Evolutionary conservation across 768 basidiomycete species (phyloP), one percentile per base, ranked within the genome.

Genomic region (Xerocomellus chrysenteron): DNA sequence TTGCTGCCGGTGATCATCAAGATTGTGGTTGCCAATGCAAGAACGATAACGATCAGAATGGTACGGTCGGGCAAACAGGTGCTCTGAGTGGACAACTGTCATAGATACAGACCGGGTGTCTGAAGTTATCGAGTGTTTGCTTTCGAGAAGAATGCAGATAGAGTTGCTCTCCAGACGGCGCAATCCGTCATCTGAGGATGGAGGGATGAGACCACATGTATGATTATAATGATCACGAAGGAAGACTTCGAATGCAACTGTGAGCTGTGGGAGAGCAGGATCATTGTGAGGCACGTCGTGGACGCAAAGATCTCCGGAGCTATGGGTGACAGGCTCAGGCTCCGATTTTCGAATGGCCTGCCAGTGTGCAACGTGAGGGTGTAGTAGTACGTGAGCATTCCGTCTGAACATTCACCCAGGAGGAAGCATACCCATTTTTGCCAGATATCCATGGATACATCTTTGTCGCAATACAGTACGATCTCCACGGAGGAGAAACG

Each of bases 401-500:
- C 7, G 33, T n/a, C 32, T 32, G 28, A 26, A 24, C 17, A 7
- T 54, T 24, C 7, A 17, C 11, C 6, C 21, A 21, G 4, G 28
- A 8, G 17, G 26, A 28, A 6, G 24, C 52, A n/a, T 41, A 54
- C 37, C 50, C 2, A 32, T 10, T 0, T 4, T 32, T 11, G 2
- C 32, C 19, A 3, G 21, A 7, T 13, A 17, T 28, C 3, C 5
- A 26, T 3, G 11, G 10, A 4, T 1, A 4, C 7, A 5, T 0
- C 3, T 21, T 21, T 21, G 32, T 41, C 17, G 16, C 12, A 51
- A 42, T 47, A 55, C 7, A 58, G 5, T 14, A 58, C 24, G 13
- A 45, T 32, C 35, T n/a, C 50, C 33, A 37, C 26, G 2, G 57
- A 57, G 16, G 47, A 55, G 32, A 50, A 50, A 26, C 11, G 24